Evolutionary conservation across 495 filamentous ascomycete genomes (phyloP).

Genomic region (Neurospora pannonica): DNA sequence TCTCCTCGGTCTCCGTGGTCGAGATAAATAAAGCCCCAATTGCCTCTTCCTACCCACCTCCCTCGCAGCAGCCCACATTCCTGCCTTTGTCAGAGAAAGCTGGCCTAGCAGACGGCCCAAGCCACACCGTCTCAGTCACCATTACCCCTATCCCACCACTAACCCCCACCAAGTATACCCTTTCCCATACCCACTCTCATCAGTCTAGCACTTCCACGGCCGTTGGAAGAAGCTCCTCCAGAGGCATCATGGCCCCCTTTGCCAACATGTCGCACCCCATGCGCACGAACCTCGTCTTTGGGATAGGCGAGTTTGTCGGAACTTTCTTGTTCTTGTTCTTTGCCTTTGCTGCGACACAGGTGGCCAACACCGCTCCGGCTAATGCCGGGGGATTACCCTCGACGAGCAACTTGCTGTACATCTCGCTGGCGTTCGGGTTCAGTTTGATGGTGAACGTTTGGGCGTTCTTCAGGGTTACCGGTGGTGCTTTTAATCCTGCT

Average conservation of each 20-base stretch:
- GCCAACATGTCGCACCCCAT: not conserved
- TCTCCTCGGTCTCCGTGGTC: not conserved
- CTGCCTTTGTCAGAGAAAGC: not conserved
- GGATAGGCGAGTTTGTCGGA: constrained; percentile 63
- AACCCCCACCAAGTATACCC: not conserved
- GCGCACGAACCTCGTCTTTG: constrained; percentile 47
- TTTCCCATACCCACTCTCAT: not conserved
- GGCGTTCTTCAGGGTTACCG: constrained; percentile 75
- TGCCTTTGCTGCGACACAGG: constrained; percentile 68
- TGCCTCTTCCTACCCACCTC: not conserved
- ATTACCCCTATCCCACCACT: not conserved
- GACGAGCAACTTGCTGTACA: constrained; percentile 51
- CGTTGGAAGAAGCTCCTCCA: not conserved
- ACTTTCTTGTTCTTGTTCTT: constrained; percentile 82
- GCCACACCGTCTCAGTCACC: not conserved
- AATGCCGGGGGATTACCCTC: constrained; percentile 12
- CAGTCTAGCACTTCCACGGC: not conserved
- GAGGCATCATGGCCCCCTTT: not conserved
- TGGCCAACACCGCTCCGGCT: constrained; percentile 44
- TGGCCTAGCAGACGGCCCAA: no score
- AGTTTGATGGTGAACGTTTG: constrained; percentile 72
- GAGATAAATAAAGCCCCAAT: not conserved
- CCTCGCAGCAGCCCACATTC: not conserved
- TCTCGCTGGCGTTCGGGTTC: constrained; percentile 63
- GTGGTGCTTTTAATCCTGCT: constrained; percentile 76